phyloP scores from a whole-genome alignment of 2,329 filamentous ascomycete genomes.

The Talaromyces atroroseus region DNA sequence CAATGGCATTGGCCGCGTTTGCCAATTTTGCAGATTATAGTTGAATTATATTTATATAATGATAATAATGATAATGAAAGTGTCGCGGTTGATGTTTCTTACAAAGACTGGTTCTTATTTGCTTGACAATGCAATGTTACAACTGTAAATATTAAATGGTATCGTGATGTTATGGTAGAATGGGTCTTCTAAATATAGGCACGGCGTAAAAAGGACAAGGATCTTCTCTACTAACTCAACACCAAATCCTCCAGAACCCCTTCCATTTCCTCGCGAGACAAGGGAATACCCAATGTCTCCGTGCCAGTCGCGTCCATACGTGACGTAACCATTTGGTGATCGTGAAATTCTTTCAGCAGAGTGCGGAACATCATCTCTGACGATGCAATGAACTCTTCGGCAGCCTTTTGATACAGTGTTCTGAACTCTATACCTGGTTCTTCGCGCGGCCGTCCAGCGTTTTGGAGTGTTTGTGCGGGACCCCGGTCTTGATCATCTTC shows the following conservation, averaged over 20 bases:
- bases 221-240: slow-evolving; percentile 23
- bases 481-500: slow-evolving; percentile 24
- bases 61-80: no score
- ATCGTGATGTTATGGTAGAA: slow-evolving; percentile 21
- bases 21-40: slow-evolving; percentile 30
- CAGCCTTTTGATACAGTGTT: slow-evolving; percentile 87
- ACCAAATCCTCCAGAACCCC: slow-evolving; percentile 73
- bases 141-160: neutral
- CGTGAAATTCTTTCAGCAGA: slow-evolving; percentile 92
- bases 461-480: neutral
- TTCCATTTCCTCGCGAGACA: slow-evolving; percentile 83
- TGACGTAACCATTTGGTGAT: slow-evolving; percentile 94
- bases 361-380: slow-evolving; percentile 95
- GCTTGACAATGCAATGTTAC: neutral
- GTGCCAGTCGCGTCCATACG: slow-evolving; percentile 79
- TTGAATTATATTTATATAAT: neutral
- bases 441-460: slow-evolving; percentile 18
- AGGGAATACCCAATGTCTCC: slow-evolving; percentile 78
- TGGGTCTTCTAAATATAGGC: neutral
- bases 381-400: slow-evolving; percentile 94
- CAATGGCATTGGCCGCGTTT: slow-evolving; percentile 44
- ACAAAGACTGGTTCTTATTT: neutral
- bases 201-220: neutral
- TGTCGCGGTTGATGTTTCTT: no score
- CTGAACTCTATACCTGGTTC: slow-evolving; percentile 76